Conservation (phyloP, 768 basidiomycete species). For the Psilocybe sp. region DNA sequence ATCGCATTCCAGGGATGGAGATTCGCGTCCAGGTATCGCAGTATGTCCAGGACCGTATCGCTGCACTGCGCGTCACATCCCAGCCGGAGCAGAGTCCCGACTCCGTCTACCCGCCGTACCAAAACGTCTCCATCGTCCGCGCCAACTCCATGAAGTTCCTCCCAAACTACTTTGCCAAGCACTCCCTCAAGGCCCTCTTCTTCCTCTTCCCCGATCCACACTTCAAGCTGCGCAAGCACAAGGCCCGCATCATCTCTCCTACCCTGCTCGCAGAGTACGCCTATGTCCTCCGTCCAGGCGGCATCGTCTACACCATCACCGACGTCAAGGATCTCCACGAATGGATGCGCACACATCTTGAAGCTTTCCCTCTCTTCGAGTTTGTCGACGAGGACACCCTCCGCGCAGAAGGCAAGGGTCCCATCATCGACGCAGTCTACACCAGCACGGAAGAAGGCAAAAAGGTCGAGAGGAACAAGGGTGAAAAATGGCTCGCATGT, state of each 20-base stretch:
- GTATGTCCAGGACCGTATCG: slow-evolving; percentile 92
- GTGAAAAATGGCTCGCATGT: slow-evolving; percentile 91
- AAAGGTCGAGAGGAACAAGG: slow-evolving; percentile 91
- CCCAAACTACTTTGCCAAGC: slow-evolving; percentile 91
- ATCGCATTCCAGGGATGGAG: slow-evolving; percentile 73
- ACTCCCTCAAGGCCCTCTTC: slow-evolving; percentile 89
- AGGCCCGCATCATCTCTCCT: slow-evolving; percentile 96
- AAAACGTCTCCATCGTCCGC: slow-evolving; percentile 91
- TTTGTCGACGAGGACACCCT: slow-evolving; percentile 72
- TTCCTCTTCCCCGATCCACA: slow-evolving; percentile 99
- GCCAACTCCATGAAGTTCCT: slow-evolving; percentile 99
- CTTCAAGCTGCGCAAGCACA: slow-evolving; percentile 97
- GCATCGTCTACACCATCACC: slow-evolving; percentile 96
- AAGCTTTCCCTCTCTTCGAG: slow-evolving; percentile 84
- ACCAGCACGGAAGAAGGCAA: slow-evolving; percentile 93
- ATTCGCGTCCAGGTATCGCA: slow-evolving; percentile 95
- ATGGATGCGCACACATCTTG: slow-evolving; percentile 94
- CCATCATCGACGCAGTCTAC: slow-evolving; percentile 79
- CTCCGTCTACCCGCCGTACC: slow-evolving; percentile 48
- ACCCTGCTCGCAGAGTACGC: slow-evolving; percentile 98
- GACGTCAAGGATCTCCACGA: slow-evolving; percentile 92
- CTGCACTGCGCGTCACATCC: slow-evolving; percentile 77
- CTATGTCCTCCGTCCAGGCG: slow-evolving; percentile 88
- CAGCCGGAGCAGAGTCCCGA: slow-evolving; percentile 20
- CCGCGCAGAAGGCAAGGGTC: slow-evolving; percentile 70